These are phyloP conservation scores for Panicum miliaceum DNA, from an alignment of 176 grass and related monocot species.

Conservation along the genomic window DNA sequence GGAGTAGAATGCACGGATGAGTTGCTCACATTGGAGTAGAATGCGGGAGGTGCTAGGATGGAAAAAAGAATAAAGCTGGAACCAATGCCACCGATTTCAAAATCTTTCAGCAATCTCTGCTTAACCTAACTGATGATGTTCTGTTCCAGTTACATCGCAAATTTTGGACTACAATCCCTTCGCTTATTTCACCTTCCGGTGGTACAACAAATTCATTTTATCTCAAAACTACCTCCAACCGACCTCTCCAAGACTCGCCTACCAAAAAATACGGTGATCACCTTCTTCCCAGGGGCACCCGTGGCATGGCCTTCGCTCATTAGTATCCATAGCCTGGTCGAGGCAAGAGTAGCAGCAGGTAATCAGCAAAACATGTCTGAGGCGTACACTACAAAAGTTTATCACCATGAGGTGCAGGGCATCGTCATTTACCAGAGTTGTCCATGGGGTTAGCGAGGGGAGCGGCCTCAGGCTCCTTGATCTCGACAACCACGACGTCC, in stretches of 20 bases:
- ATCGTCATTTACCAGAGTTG: conserved; percentile 56
- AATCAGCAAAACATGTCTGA: background rate
- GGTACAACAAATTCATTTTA: conserved; percentile 24
- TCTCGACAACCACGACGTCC: conserved; percentile 86
- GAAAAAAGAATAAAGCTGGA: background rate
- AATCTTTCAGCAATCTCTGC: conserved; percentile 11
- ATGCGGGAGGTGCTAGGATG: background rate
- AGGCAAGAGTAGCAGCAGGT: background rate
- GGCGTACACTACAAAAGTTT: too few species aligned
- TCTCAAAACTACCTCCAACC: conserved; percentile 34
- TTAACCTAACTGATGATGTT: background rate
- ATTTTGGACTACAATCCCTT: conserved; percentile 14
- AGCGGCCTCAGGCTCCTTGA: conserved; percentile 78
- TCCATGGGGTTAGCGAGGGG: conserved; percentile 83
- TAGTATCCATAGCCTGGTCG: conserved; percentile 75
- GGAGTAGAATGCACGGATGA: too few species aligned
- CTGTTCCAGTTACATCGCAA: conserved; percentile 36
- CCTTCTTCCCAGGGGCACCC: background rate
- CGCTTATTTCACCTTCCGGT: conserved; percentile 41
- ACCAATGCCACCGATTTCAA: conserved; percentile 1
- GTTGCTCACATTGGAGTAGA: background rate
- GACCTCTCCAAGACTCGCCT: conserved; percentile 23
- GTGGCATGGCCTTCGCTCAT: conserved; percentile 31
- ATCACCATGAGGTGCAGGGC: too few species aligned
- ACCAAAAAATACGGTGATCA: conserved; percentile 30